Base-by-base conservation (phyloP, 2,329 filamentous ascomycete species). In the Waltergamsia citrina region DNA sequence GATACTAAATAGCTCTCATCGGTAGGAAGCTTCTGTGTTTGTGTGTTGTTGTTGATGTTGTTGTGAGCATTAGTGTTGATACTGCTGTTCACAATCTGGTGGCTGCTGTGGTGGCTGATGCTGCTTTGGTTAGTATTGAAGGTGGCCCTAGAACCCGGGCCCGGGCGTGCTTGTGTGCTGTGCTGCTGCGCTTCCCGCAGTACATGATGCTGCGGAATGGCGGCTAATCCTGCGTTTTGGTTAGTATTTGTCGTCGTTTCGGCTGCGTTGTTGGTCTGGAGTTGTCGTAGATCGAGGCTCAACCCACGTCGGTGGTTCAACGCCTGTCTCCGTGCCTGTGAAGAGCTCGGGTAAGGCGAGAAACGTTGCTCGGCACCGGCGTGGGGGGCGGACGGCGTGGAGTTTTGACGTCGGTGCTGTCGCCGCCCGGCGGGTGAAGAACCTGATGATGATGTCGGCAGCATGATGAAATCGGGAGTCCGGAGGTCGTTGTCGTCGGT, bases 161-260 rank as follows among this genome's bases (percentile, higher is more conserved):
- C 80, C 76, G 81, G 81, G 77, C 83, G 78, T 74, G 75, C 74
- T 73, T 61, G 58, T 42, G 78, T 73, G 74, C 76, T 77, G 69
- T 87, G 84, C 79, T 85, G 78, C 76, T 90, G 85, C 78, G 81
- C 74, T 84, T 85, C 83, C 81, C 81, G 82, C 79, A 86, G 74
- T 65, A 77, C 71, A 36, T 49, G 46, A 74, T 86, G 81, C 74
- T 88, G 83, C 73, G 67, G 65, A 48, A 41, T 47, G 40, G 44
- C 63, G 64, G 71, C 49, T 67, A 67, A 61, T 71, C 65, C 65
- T 67, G 63, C 56, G 55, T 65, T 58, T 54, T 65, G 58, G 63
- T 70, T 74, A 63, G 65, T 69, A 58, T 51, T 48, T 45, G 59
- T 67, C 63, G 66, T 69, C 68, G 71, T 63, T 64, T 16, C n/a